Base-by-base conservation (phyloP, 2,329 filamentous ascomycete species). In the Fusarium sp. region DNA sequence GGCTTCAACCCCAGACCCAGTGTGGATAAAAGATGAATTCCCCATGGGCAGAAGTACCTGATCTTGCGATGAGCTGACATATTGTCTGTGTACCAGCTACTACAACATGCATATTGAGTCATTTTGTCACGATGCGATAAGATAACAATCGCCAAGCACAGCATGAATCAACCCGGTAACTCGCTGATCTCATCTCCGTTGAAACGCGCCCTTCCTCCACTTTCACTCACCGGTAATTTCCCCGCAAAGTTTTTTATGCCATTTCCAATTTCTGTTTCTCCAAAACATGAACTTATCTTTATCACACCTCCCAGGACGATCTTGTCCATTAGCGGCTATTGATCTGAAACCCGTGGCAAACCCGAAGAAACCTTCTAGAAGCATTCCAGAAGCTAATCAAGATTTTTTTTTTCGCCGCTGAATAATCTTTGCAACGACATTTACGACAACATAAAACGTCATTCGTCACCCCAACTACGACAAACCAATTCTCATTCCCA, bases 1-100 rank as follows among this genome's bases (percentile, higher is more conserved):
- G 28, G 50, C 61, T 65, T 53, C 67, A 42, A 62, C 67, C 66
- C 67, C 51, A 41, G 67, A 61, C 62, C 61, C 55, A 55, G 25
- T 46, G 62, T 54, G 55, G 62, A 50, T 61, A 43, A 31, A 3
- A 11, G 3, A 34, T 13, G n/a, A n/a, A 18, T 51, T 54, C 66
- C 62, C 66, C 66, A 62, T 25, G 48, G 51, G 48, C 16, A 54
- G 11, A 51, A 37, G 7, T 18, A 2, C n/a, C 39, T 19, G 18
- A 26, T 12, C 14, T 42, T 25, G 30, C 31, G 46, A 34, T 9
- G 26, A 3, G 9, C 34, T 37, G 3, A 7, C 10, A n/a, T 37
- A 12, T 37, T 16, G 9, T 16, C 18, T 3, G 18, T 1, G 18
- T 11, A 37, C 0, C 4, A 4, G 5, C 18, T 12, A 4, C 10